These are phyloP conservation scores for Tetracentron sinense DNA, from an alignment of 164 flowering plant species.

Conservation along the genomic window DNA sequence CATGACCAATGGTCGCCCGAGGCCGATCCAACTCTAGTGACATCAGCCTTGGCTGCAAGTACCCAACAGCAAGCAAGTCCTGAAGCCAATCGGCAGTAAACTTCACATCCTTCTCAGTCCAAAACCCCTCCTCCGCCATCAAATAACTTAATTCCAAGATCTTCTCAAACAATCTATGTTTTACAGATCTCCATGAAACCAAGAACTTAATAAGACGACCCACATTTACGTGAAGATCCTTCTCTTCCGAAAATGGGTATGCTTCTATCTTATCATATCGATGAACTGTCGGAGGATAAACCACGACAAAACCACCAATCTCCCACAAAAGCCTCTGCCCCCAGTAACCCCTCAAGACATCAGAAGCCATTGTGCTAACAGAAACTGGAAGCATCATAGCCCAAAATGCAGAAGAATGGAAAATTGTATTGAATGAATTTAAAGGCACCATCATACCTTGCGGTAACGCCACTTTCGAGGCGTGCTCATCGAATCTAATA, in stretches of 20 bases:
- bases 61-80: constrained; percentile 91
- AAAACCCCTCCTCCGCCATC: constrained; percentile 95
- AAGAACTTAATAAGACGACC: constrained; percentile 81
- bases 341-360: constrained; percentile 95
- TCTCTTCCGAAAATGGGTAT: constrained; percentile 96
- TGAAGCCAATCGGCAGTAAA: constrained; percentile 99
- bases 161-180: constrained; percentile 79
- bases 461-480: constrained; percentile 92
- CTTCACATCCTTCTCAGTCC: constrained; percentile 82
- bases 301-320: constrained; percentile 82
- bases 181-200: constrained; percentile 73
- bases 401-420: constrained; percentile 93
- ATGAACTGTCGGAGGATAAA: constrained; percentile 93
- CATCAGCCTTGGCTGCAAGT: constrained; percentile 94
- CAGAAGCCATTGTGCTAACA: constrained; percentile 95
- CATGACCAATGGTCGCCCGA: constrained; percentile 82
- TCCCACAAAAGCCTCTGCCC: constrained; percentile 98
- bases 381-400: constrained; percentile 96
- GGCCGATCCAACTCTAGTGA: constrained; percentile 73
- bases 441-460: constrained; percentile 93
- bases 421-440: constrained; percentile 87
- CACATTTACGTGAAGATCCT: constrained; percentile 96
- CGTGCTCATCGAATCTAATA: constrained; percentile 76
- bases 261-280: constrained; percentile 58
- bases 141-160: constrained; percentile 75